These are phyloP conservation scores for Podospora pseudoanserina DNA, from an alignment of 495 filamentous ascomycete genomes.

Conservation along the genomic window DNA sequence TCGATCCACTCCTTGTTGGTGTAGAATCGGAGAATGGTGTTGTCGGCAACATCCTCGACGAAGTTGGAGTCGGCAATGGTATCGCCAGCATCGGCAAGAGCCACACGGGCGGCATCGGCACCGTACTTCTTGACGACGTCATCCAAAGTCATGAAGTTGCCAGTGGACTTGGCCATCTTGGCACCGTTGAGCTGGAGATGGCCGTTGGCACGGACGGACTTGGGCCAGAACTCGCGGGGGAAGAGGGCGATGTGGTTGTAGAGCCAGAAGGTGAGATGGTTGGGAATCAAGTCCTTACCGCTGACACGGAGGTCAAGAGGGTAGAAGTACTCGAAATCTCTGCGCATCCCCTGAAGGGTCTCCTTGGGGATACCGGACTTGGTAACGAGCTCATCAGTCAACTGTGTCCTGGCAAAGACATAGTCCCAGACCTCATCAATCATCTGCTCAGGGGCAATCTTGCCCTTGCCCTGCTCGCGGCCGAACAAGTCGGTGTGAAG, in stretches of 20 bases:
- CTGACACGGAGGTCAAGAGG: slow-evolving; percentile 81
- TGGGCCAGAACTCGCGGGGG: slow-evolving; percentile 80
- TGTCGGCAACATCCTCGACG: slow-evolving; percentile 89
- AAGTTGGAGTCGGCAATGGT: slow-evolving; percentile 96
- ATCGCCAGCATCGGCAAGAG: slow-evolving; percentile 92
- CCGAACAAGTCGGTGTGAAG: slow-evolving; percentile 79
- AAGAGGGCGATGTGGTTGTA: slow-evolving; percentile 91
- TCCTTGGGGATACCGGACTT: slow-evolving; percentile 67
- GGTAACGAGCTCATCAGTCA: slow-evolving; percentile 55
- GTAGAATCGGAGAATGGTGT: slow-evolving; percentile 79
- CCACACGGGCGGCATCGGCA: slow-evolving; percentile 86
- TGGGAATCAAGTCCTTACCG: slow-evolving; percentile 82
- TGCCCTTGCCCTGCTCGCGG: slow-evolving; percentile 58
- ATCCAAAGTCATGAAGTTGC: slow-evolving; percentile 91
- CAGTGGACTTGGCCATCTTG: slow-evolving; percentile 94
- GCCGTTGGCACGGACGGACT: slow-evolving; percentile 78
- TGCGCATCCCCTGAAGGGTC: slow-evolving; percentile 69
- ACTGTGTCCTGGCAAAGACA: slow-evolving; percentile 62
- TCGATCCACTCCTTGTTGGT: slow-evolving; percentile 91
- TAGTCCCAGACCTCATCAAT: slow-evolving; percentile 97
- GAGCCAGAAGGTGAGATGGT: slow-evolving; percentile 94
- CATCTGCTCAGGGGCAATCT: slow-evolving; percentile 81
- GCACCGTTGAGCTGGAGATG: slow-evolving; percentile 92
- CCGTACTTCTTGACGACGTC: slow-evolving; percentile 89
- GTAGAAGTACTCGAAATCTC: slow-evolving; percentile 97